Percentiles rank a stretch among this genome's conserved stretches.
phyloP scores from a whole-genome alignment of 2,329 filamentous ascomycete species.

The Trichoderma breve region DNA sequence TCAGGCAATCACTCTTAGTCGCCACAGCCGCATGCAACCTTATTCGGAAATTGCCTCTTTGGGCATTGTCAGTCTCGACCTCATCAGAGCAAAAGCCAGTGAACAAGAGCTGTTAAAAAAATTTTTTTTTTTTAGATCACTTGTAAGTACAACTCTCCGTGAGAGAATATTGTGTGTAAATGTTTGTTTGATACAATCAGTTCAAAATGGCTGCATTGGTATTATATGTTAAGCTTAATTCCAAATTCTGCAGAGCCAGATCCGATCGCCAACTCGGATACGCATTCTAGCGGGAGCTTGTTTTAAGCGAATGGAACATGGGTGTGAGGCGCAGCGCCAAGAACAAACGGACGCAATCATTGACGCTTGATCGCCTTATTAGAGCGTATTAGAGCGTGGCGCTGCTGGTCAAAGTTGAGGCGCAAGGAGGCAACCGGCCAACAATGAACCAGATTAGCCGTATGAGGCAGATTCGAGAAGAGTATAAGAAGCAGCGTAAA shows the following conservation, averaged over 20 bases:
- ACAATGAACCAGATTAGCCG: not conserved
- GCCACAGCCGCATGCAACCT: not conserved
- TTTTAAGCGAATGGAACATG: not conserved
- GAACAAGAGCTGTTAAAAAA: too few species aligned
- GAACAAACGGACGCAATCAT: not conserved
- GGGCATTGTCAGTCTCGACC: not conserved
- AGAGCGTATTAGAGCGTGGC: not conserved
- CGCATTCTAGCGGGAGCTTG: not conserved
- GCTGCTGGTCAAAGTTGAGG: not conserved
- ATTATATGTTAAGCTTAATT: not conserved
- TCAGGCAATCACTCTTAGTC: not conserved
- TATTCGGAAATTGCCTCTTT: not conserved
- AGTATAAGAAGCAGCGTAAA: not conserved
- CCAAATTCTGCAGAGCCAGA: not conserved
- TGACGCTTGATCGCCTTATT: not conserved
- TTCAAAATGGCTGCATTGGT: not conserved
- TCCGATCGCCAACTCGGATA: not conserved
- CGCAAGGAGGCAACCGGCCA: not conserved
- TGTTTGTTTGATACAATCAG: not conserved
- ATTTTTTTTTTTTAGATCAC: too few species aligned
- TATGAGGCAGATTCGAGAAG: not conserved
- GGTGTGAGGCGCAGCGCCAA: not conserved
- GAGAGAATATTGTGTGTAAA: fast-evolving
- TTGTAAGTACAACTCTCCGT: too few species aligned
- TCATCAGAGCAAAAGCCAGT: not conserved